Evolutionary conservation across 371 early-diverging fungal species (phyloP).

Genomic region (Mortierella sp.): DNA sequence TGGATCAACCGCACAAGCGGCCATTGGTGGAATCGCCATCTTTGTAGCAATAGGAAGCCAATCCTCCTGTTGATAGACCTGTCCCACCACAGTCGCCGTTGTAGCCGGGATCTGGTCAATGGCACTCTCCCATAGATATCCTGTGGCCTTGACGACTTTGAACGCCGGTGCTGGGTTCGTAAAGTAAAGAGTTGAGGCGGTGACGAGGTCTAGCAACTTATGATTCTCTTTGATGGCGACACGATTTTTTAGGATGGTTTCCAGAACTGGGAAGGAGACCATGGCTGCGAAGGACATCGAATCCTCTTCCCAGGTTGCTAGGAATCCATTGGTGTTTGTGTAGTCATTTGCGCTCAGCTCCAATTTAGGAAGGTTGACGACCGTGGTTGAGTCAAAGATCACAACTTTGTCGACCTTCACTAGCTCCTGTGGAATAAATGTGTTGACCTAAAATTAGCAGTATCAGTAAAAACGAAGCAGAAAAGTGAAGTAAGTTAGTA

Average conservation of each 20-base stretch:
- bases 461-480: neutral
- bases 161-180: conserved; percentile 31
- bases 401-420: conserved; percentile 37
- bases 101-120: conserved; percentile 37
- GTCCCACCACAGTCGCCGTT: conserved; percentile 47
- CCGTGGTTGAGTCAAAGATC: conserved; percentile 43
- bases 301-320: conserved; percentile 32
- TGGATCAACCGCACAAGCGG: conserved; percentile 23
- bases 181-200: conserved; percentile 55
- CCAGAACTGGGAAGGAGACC: conserved; percentile 22
- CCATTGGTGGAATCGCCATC: conserved; percentile 24
- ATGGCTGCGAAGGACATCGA: conserved; percentile 29
- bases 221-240: conserved; percentile 10
- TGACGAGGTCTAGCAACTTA: conserved; percentile 34
- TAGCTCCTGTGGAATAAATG: conserved; percentile 32
- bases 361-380: conserved; percentile 37
- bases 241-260: conserved; percentile 17
- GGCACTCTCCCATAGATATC: conserved; percentile 30
- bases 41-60: conserved; percentile 40
- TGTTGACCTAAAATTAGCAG: conserved; percentile 44
- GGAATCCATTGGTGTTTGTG: neutral
- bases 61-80: conserved; percentile 52
- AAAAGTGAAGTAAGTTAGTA: neutral
- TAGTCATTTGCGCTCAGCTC: conserved; percentile 13
- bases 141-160: conserved; percentile 22